Conservation (phyloP, 2,329 filamentous ascomycete genomes). For the Botryotinia narcissicola region DNA sequence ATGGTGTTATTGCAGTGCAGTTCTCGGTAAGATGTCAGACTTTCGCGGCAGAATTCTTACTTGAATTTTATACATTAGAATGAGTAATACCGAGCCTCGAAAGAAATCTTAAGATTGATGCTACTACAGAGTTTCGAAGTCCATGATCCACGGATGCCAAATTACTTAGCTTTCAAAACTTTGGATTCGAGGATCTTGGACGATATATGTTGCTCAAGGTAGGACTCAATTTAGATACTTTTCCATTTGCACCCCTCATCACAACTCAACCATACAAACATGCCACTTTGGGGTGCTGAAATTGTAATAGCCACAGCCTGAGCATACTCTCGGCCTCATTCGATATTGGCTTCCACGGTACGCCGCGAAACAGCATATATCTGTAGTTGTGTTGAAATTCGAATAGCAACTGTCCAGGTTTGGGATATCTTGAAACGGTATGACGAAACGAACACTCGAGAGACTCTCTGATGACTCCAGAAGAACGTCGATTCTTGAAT, state of each 20-base stretch:
- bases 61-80: too few species aligned
- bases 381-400: not conserved
- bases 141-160: not conserved
- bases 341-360: not conserved
- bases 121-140: not conserved
- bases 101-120: not conserved
- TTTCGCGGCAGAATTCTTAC: too few species aligned
- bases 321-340: not conserved
- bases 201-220: not conserved
- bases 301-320: not conserved
- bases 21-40: not conserved
- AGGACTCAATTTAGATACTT: not conserved
- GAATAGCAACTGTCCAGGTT: not conserved
- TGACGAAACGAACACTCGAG: not conserved
- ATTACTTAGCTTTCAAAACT: not conserved
- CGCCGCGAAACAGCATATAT: not conserved
- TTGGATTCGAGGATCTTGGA: not conserved
- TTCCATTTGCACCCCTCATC: not conserved
- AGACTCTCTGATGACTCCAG: not conserved
- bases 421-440: not conserved
- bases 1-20: not conserved
- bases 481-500: not conserved
- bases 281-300: not conserved
- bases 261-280: not conserved
- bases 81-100: not conserved